Evolutionary conservation across 73 alveolate species (phyloP).

Genomic region (Uronychia binucleata): DNA sequence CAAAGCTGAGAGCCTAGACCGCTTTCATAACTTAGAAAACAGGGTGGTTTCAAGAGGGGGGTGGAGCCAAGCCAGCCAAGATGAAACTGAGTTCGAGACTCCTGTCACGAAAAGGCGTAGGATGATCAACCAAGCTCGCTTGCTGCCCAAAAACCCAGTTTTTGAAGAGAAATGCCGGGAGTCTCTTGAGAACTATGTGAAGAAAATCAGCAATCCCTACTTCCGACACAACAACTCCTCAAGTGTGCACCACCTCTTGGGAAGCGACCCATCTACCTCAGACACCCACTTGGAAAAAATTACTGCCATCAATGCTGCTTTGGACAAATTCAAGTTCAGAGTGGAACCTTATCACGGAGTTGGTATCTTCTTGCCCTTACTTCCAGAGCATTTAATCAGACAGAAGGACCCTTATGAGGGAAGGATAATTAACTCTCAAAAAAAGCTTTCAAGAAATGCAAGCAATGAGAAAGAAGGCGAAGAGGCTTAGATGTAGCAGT

Average conservation of each 20-base stretch:
- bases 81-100: background rate
- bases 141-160: background rate
- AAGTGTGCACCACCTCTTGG: background rate
- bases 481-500: background rate
- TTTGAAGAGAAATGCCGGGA: background rate
- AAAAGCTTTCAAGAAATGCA: background rate
- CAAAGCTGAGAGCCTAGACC: no score
- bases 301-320: background rate
- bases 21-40: no score
- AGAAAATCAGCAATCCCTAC: conserved; percentile 15
- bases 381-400: background rate
- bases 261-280: background rate
- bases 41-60: no score
- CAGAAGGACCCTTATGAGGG: background rate
- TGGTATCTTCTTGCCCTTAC: background rate
- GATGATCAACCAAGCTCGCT: background rate
- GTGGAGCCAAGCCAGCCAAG: no score
- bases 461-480: background rate
- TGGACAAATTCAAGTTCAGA: background rate
- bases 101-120: background rate
- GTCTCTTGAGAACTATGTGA: background rate
- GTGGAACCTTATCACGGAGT: background rate
- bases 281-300: background rate
- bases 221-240: background rate
- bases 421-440: no score